Evolutionary conservation across 2,329 filamentous ascomycete species (phyloP), one percentile per base, ranked within the genome.

Genomic region (Microcyclosporella mali): DNA sequence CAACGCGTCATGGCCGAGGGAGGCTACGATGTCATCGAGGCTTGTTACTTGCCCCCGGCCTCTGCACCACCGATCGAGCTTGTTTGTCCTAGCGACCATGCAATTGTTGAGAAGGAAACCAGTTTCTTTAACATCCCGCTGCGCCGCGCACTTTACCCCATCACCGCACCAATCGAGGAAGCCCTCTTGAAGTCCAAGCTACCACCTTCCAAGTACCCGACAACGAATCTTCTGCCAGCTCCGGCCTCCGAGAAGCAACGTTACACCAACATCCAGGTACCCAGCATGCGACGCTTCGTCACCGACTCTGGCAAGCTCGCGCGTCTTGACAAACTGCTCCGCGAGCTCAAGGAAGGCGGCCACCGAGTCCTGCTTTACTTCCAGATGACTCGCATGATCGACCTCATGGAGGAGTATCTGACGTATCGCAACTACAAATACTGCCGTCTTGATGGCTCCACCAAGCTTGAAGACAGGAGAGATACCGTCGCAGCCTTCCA

Each of bases 361-460:
- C 92, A 98, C 57, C 88, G 92, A 60, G 92, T 98, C 16, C 74
- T 98, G 41, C 73, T 98, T 15, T 98, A 98, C 75, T 98, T 98
- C 85, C 92, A 98, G 73, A 98, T 98, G 92, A 98, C 92, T 3
- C 85, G 87, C 61, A 98, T 98, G 92, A 97, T 98, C 61, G 90
- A 98, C 64, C 73, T 98, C 47, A 97, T 97, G 86, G 92, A 98
- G 66, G 92, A 98, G 68, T 98, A 97, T 58, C 74, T 98, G 46
- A 97, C 92, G 0, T 97, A 97, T 70, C 87, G 92, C 64, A 95
- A 97, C 70, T 97, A 95, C 81, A 95, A 94, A 67, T 98, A 95
- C 70, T 94, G 90, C 59, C 86, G 92, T 47, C 77, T 98, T 33
- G 92, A 98, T 59, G 92, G 92, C 62, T 95, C 88, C 14, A 98